Evolutionary conservation across 768 basidiomycete species (phyloP).

Genomic region (Suillus subluteus): DNA sequence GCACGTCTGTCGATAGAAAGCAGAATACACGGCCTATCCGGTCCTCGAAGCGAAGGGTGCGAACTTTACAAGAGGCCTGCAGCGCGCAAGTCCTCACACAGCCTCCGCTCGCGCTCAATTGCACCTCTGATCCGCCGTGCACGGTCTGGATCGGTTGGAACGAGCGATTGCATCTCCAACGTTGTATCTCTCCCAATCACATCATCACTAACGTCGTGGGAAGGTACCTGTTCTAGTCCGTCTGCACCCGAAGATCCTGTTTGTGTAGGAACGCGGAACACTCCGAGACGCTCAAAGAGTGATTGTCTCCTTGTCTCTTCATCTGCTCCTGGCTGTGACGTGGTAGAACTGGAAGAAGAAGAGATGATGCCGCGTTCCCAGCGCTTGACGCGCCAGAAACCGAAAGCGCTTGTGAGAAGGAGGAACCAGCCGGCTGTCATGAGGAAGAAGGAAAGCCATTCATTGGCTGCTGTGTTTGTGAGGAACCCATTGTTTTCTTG

Average conservation of each 20-base stretch:
- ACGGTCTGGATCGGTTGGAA: slow-evolving; percentile 46
- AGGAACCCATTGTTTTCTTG: slow-evolving; percentile 29
- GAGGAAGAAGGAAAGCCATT: slow-evolving; percentile 94
- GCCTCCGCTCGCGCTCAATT: slow-evolving; percentile 54
- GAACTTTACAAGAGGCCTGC: slow-evolving; percentile 60
- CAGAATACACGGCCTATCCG: not conserved
- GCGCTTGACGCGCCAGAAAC: slow-evolving; percentile 88
- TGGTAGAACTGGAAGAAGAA: slow-evolving; percentile 37
- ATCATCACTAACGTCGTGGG: slow-evolving; percentile 35
- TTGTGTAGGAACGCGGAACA: slow-evolving; percentile 19
- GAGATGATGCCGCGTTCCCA: slow-evolving; percentile 82
- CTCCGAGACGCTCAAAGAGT: slow-evolving; percentile 33
- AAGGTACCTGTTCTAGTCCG: slow-evolving; percentile 17
- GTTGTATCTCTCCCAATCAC: not conserved
- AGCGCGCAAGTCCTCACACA: slow-evolving; percentile 61
- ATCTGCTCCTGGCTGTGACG: slow-evolving; percentile 23
- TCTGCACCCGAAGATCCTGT: slow-evolving; percentile 17
- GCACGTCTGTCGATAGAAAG: not conserved
- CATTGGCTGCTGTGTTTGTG: slow-evolving; percentile 73
- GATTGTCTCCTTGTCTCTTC: slow-evolving; percentile 25
- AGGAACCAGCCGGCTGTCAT: slow-evolving; percentile 93
- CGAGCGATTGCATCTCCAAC: not conserved
- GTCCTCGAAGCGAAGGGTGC: not conserved
- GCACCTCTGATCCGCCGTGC: slow-evolving; percentile 48
- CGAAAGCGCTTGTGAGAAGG: slow-evolving; percentile 86